Evolutionary conservation across 208 protist genomes (phyloP), one percentile per base, ranked within the genome.

Genomic region (Leishmania major): DNA sequence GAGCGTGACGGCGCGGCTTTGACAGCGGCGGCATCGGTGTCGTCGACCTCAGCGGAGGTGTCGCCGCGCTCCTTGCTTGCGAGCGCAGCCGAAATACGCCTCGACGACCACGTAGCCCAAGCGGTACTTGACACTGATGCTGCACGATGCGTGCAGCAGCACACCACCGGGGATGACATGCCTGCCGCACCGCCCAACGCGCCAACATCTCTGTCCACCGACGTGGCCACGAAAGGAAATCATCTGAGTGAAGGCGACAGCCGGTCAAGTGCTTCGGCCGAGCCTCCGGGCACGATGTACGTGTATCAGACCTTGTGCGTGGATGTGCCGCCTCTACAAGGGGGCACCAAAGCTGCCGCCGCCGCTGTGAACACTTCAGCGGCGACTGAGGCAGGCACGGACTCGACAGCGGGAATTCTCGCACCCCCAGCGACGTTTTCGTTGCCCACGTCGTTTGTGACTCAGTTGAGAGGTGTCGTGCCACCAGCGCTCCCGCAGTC

Each of bases 1-100:
- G 31, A 31, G 59, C 11, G 57, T 1, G 60, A 53, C 10, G n/a
- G 13, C 2, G 19, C 35, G 3, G 40, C 45, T 59, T 15, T 62
- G 43, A 31, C 37, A 35, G 79, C 73, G 59, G 80, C 72, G 13
- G 75, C 57, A 19, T 82, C 84, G 5, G 67, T 84, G 13, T 84
- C 84, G 3, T 87, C 80, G 10, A 84, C 84, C 25, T 83, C 84
- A 6, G 77, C 80, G 10, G 77, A 84, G 53, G 76, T 84, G 35
- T 81, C 84, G 19, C 84, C 67, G 55, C 81, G 75, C n/a, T 86
- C 84, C 6, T 57, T 81, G 64, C 64, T 74, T 4, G 57, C 55
- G 55, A 76, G 71, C 67, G 37, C 17, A n/a, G 62, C 60, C 10
- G 81, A 81, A 0, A n/a, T 78, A 45, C 15, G 51, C 55, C 40